Conservation (phyloP, 148 eudicot species). For the Simmondsia chinensis region DNA sequence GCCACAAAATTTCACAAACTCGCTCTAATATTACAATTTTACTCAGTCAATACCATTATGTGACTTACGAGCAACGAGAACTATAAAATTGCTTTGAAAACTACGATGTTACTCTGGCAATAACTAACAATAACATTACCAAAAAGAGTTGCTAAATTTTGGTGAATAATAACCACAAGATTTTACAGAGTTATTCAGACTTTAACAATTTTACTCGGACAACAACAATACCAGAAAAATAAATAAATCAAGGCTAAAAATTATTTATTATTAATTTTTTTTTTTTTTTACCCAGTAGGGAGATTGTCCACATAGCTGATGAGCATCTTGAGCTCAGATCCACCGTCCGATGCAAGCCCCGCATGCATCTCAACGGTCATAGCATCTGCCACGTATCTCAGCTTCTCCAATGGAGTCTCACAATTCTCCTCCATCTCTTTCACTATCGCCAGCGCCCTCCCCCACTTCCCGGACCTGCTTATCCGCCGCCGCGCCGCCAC, state of each 20-base stretch:
- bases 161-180: too few relatives aligned
- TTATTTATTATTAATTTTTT: too few relatives aligned
- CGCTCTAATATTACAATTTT: too few relatives aligned
- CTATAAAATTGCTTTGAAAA: too few relatives aligned
- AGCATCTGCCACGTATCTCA: conserved; percentile 71
- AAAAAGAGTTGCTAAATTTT: too few relatives aligned
- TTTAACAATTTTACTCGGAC: too few relatives aligned
- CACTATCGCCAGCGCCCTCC: conserved; percentile 34
- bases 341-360: conserved; percentile 81
- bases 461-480: conserved; percentile 38
- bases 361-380: conserved; percentile 94
- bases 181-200: too few relatives aligned
- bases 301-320: conserved; percentile 74
- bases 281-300: conserved; percentile 62
- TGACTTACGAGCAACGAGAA: too few relatives aligned
- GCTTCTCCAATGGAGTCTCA: conserved; percentile 36
- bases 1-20: too few relatives aligned
- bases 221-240: not conserved
- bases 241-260: not conserved
- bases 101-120: too few relatives aligned
- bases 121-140: too few relatives aligned
- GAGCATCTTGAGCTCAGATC: conserved; percentile 82
- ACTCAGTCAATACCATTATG: too few relatives aligned
- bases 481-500: conserved; percentile 44
- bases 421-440: conserved; percentile 45